A percentile compares a stretch with the other conserved stretches of the same genome.
These are phyloP conservation scores for Acacia melanoxylon DNA, from an alignment of 306 rosid genomes.

Conservation along the genomic window DNA sequence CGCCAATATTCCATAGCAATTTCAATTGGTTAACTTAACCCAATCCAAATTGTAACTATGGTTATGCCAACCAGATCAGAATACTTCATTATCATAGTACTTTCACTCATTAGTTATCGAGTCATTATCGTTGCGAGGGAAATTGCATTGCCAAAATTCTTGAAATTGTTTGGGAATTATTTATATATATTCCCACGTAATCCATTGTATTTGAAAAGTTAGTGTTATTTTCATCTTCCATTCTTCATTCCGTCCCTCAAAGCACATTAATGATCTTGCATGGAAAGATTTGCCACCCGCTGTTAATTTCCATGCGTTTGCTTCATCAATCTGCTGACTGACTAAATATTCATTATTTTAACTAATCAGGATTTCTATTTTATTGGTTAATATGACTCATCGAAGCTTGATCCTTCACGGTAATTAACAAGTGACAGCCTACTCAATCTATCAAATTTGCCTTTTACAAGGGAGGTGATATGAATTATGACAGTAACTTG, in stretches of 20 bases:
- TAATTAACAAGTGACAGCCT: not conserved
- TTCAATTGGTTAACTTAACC: not conserved
- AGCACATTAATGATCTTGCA: not conserved
- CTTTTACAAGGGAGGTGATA: not conserved
- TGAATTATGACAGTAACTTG: not conserved
- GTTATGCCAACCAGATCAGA: not conserved
- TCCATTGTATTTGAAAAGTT: not conserved
- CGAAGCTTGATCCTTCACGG: not conserved
- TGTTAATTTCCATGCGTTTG: slow-evolving; percentile 24
- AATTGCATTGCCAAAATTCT: not conserved
- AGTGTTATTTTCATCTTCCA: not conserved
- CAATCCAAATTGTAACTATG: not conserved
- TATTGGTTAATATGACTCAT: slow-evolving; percentile 14
- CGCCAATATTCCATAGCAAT: slow-evolving; percentile 1
- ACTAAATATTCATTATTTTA: not conserved
- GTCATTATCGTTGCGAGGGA: not conserved
- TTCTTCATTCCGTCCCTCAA: not conserved
- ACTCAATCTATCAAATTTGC: not conserved
- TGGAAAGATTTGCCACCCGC: slow-evolving; percentile 24
- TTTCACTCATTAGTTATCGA: not conserved
- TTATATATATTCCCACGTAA: not conserved
- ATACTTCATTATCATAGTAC: not conserved
- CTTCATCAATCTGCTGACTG: slow-evolving; percentile 34
- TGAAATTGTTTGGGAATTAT: not conserved
- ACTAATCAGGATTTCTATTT: slow-evolving; percentile 2